phyloP scores from a whole-genome alignment of 345 rosid species.

The Dipteronia sinensis region DNA sequence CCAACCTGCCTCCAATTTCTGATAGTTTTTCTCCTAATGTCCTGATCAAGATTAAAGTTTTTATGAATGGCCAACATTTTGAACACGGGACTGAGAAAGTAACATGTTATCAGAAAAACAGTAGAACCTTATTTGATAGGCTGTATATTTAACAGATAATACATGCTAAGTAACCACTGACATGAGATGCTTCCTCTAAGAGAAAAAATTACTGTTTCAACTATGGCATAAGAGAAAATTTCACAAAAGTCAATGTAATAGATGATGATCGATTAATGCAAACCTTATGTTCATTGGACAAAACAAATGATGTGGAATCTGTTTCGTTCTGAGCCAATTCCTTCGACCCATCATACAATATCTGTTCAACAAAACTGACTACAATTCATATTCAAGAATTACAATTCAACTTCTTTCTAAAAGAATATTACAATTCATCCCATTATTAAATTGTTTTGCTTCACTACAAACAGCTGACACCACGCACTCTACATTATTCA shows the following conservation, averaged over 20 bases:
- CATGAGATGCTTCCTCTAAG: neutral
- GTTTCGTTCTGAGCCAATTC: slow-evolving; percentile 85
- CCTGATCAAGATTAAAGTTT: slow-evolving; percentile 45
- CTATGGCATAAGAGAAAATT: neutral
- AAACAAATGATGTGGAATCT: slow-evolving; percentile 58
- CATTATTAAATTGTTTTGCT: neutral
- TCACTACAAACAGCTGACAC: slow-evolving; percentile 27
- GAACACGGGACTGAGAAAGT: slow-evolving; percentile 3
- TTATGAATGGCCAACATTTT: slow-evolving; percentile 4
- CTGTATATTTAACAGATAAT: neutral
- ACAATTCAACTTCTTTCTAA: neutral
- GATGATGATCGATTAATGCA: slow-evolving; percentile 22
- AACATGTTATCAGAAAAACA: neutral
- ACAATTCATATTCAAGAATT: slow-evolving; percentile 17
- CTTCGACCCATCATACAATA: slow-evolving; percentile 88
- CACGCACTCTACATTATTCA: slow-evolving; percentile 31
- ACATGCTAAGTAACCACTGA: neutral
- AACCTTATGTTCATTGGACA: slow-evolving; percentile 81
- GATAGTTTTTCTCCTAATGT: slow-evolving; percentile 77
- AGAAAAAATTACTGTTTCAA: neutral
- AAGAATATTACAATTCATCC: slow-evolving; percentile 5
- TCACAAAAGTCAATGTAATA: neutral
- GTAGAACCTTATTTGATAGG: neutral
- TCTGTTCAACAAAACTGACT: slow-evolving; percentile 48
- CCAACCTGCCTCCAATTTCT: slow-evolving; percentile 75